Evolutionary conservation across 2,329 filamentous ascomycete species (phyloP).

Genomic region (Shiraia bambusicola): DNA sequence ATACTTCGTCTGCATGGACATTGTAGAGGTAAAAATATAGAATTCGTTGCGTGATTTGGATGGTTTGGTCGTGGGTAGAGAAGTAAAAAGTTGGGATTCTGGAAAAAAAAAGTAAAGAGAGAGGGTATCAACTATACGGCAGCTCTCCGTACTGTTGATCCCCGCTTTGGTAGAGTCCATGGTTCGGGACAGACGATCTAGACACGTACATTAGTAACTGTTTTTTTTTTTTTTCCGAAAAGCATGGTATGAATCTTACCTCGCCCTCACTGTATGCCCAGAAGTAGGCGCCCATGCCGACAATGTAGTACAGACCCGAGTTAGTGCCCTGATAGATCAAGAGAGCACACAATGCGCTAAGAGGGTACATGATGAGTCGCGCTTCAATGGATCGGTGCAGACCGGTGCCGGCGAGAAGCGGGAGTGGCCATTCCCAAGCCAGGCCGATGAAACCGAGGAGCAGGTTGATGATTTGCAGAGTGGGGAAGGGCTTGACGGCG

Average conservation of each 20-base stretch:
- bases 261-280: constrained; percentile 98
- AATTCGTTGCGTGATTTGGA: background rate
- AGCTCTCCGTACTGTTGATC: constrained; percentile 26
- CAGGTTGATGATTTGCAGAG: constrained; percentile 88
- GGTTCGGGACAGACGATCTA: constrained; percentile 53
- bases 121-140: constrained; percentile 14
- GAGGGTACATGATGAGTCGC: constrained; percentile 77
- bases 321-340: constrained; percentile 93
- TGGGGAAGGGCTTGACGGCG: constrained; percentile 82
- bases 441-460: constrained; percentile 76
- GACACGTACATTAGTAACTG: constrained; percentile 12
- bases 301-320: constrained; percentile 84
- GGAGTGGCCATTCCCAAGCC: constrained; percentile 87
- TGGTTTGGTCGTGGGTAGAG: too few relatives aligned
- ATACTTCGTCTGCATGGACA: constrained; percentile 3
- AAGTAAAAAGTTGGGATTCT: too few relatives aligned
- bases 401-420: constrained; percentile 70
- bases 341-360: constrained; percentile 71
- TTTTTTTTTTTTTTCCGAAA: background rate
- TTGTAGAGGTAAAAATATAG: background rate
- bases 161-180: constrained; percentile 53
- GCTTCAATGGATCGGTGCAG: constrained; percentile 88
- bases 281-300: constrained; percentile 86
- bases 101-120: constrained; percentile 1
- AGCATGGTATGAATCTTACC: constrained; percentile 57